Percentiles rank a stretch among this genome's conserved stretches.
Conservation (phyloP, 805 yeast species). For the Danielozyma ontarioensis region DNA sequence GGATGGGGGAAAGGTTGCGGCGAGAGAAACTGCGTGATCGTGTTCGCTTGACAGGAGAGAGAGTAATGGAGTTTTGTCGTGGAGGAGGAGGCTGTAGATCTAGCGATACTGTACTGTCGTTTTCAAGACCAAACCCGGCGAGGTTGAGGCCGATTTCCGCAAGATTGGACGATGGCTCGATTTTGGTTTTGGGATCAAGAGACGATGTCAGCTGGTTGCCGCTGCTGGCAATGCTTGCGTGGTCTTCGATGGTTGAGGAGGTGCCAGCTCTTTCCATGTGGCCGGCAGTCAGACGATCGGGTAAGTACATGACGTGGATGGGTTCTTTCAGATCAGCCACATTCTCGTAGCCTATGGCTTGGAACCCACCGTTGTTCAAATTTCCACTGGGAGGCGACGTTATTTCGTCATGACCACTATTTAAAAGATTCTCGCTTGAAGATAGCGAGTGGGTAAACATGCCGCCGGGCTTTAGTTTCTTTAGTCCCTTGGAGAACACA, state of each 20-base stretch:
- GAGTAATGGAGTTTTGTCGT: not conserved
- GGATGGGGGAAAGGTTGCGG: not conserved
- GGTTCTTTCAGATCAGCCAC: constrained; percentile 23
- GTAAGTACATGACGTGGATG: constrained; percentile 23
- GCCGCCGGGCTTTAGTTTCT: constrained; percentile 23
- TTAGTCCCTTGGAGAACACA: constrained; percentile 24
- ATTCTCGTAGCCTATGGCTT: constrained; percentile 34
- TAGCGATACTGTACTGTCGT: not conserved
- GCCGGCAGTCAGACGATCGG: constrained; percentile 9
- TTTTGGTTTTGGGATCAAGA: constrained; percentile 8
- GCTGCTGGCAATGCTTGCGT: not conserved
- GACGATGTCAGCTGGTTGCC: constrained; percentile 3
- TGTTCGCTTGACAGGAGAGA: constrained; percentile 1
- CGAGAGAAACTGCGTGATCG: constrained; percentile 2
- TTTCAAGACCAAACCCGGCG: constrained; percentile 21
- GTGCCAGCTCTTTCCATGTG: no score
- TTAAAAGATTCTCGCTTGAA: constrained; percentile 3
- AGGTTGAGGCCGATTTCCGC: constrained; percentile 21
- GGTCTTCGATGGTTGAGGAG: not conserved
- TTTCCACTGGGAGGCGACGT: constrained; percentile 1
- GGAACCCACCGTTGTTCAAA: constrained; percentile 13
- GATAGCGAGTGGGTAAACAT: constrained; percentile 14
- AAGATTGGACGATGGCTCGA: no score
- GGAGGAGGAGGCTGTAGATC: constrained; percentile 14
- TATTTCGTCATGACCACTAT: not conserved